Conservation (phyloP, 2,329 filamentous ascomycete genomes). For the Ploettnerulaceae sp. region DNA sequence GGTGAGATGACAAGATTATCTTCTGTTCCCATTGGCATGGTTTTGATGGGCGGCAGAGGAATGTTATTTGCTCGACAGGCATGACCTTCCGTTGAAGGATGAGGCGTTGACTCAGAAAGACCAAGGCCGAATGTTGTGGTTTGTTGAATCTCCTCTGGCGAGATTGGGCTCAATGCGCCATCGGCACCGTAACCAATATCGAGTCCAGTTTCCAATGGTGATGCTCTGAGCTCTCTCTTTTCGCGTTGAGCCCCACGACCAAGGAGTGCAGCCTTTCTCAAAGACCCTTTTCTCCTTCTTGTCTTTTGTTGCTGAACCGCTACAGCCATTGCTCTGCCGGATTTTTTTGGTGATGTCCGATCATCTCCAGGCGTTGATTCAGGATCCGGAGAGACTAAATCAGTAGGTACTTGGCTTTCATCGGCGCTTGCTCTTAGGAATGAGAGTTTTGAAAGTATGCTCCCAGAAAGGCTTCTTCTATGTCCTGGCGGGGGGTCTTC, state of each 20-base stretch:
- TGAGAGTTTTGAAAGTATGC: conserved; percentile 63
- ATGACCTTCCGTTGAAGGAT: conserved; percentile 44
- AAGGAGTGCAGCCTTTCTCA: conserved; percentile 81
- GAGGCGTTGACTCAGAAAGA: conserved; percentile 43
- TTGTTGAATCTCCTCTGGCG: conserved; percentile 25
- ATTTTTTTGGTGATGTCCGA: conserved; percentile 28
- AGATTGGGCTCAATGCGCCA: conserved; percentile 21
- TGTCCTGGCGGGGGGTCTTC: conserved; percentile 40
- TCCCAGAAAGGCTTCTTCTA: conserved; percentile 40
- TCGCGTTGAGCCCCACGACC: conserved; percentile 65
- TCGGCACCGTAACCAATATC: conserved; percentile 20
- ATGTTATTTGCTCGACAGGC: conserved; percentile 33
- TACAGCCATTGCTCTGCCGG: conserved; percentile 33
- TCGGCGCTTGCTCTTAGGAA: conserved; percentile 54
- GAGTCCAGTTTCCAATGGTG: conserved; percentile 32
- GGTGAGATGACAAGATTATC: conserved; percentile 30
- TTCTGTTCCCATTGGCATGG: conserved; percentile 30
- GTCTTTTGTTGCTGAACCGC: conserved; percentile 45
- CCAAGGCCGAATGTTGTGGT: conserved; percentile 41
- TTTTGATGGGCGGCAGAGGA: conserved; percentile 28
- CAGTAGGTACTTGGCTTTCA: conserved; percentile 32
- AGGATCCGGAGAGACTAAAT: conserved; percentile 26
- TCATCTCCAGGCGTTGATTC: conserved; percentile 32
- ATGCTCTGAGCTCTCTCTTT: conserved; percentile 45
- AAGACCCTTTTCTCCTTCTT: conserved; percentile 72